Evolutionary conservation across 78 protist genomes (phyloP), one percentile per base, ranked within the genome.

Genomic region (Anaeramoeba flamelloides): DNA sequence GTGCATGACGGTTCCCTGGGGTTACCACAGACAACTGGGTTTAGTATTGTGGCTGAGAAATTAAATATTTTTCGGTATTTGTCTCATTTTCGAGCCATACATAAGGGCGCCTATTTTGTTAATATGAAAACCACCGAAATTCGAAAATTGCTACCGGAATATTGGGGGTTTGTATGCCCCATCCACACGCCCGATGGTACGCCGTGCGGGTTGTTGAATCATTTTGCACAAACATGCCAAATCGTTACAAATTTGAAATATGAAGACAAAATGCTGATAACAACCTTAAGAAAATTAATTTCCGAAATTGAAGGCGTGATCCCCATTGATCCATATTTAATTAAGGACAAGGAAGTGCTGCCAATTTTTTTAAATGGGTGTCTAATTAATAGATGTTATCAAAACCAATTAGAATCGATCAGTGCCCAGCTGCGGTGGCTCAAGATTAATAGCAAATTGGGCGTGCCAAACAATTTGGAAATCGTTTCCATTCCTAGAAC

Each of bases 111-210:
- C 31, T 96, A 91, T 90, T 94, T 92, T 83, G 79, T 96, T 1
- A 87, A 85, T 39, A 89, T 94, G 94, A 89, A 89, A 65, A 91
- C 97, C 30, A 93, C 98, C 17, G 33, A 88, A 22, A 92, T 92
- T 41, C 90, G 99, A 38, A 92, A 91, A 84, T 89, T 95, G 77
- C 88, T 90, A 80, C 97, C 98, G 34, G 98, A 95, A 69, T 53
- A 90, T 4, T 97, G 94, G 93, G 97, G n/a, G n/a, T n/a, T n/a
- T n/a, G n/a, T n/a, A 32, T 97, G 99, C 85, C 98, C 98, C 39
- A 99, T 96, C 34, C 99, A 97, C 94, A 96, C 99, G 1, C 99
- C 99, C 40, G 99, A 97, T 79, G 99, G 99, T 30, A 87, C 94
- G 34, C 97, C 98, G 36, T 97, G 99, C 78, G 99, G 99, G 39